Percentiles rank a stretch among this genome's conserved stretches.
phyloP scores from a whole-genome alignment of 169 alveolate species.

The Amoebophrya sp. region DNA sequence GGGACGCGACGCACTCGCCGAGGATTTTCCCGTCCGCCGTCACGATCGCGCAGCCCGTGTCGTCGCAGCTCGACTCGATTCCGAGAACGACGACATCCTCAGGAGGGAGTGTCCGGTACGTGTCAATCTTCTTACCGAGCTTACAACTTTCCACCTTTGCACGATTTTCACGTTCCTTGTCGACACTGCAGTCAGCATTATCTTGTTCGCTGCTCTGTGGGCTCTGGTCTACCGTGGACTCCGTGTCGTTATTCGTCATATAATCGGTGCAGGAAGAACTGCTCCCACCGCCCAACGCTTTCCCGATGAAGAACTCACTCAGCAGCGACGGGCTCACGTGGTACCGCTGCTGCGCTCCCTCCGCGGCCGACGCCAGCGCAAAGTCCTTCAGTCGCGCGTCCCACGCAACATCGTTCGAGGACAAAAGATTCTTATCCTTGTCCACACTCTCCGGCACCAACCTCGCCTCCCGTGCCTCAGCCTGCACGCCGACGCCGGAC shows the following conservation, averaged over 20 bases:
- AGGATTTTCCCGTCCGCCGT: slow-evolving; percentile 20
- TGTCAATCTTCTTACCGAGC: background rate
- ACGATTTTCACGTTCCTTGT: background rate
- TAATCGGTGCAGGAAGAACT: too few relatives aligned
- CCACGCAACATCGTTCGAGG: background rate
- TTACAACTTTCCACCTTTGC: background rate
- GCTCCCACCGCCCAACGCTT: background rate
- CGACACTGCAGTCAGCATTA: background rate
- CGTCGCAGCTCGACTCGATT: slow-evolving; percentile 41
- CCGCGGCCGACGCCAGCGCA: background rate
- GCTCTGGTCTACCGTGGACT: background rate
- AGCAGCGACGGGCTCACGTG: background rate
- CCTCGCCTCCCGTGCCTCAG: background rate
- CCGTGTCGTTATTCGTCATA: too few relatives aligned
- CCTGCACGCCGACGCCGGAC: slow-evolving; percentile 8
- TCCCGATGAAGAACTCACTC: background rate
- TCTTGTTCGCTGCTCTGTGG: background rate
- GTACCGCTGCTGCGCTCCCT: background rate
- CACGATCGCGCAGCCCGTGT: slow-evolving; percentile 41
- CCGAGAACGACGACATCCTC: background rate
- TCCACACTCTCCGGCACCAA: background rate
- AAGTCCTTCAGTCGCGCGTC: background rate
- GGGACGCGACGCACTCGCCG: slow-evolving; percentile 20
- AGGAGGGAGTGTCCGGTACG: too few relatives aligned
- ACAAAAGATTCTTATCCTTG: background rate